phyloP scores from a whole-genome alignment of 805 yeast genomes.

The Cyberlindnera maritima region DNA sequence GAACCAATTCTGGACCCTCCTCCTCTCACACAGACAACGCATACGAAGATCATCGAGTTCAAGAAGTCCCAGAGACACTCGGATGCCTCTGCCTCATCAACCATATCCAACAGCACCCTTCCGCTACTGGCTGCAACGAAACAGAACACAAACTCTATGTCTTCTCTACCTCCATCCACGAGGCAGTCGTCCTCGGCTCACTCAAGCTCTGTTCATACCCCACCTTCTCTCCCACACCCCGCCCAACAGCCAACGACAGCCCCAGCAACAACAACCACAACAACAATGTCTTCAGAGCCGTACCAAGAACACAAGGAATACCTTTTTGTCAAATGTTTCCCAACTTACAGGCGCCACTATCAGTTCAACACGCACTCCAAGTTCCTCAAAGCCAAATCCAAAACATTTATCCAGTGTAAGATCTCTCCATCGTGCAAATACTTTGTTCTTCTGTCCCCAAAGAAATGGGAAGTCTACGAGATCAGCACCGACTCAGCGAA shows the following conservation, averaged over 20 bases:
- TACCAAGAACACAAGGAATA: slow-evolving; percentile 49
- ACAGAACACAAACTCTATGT: slow-evolving; percentile 11
- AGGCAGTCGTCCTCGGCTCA: slow-evolving; percentile 1
- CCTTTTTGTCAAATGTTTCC: slow-evolving; percentile 76
- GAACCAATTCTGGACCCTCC: background rate
- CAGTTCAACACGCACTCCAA: slow-evolving; percentile 53
- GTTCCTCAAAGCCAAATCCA: slow-evolving; percentile 49
- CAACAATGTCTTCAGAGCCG: slow-evolving; percentile 2
- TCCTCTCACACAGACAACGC: background rate
- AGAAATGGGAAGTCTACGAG: slow-evolving; percentile 72
- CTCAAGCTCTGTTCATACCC: slow-evolving; percentile 6
- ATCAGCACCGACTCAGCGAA: slow-evolving; percentile 44
- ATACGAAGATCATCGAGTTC: slow-evolving; percentile 3
- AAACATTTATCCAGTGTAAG: slow-evolving; percentile 17
- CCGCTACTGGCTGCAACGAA: slow-evolving; percentile 1
- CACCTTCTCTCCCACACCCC: background rate
- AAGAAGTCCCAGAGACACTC: slow-evolving; percentile 1
- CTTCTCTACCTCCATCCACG: slow-evolving; percentile 2
- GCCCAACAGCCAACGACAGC: background rate
- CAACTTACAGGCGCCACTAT: slow-evolving; percentile 65
- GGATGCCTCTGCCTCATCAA: slow-evolving; percentile 8
- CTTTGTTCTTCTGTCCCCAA: slow-evolving; percentile 63
- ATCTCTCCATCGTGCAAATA: slow-evolving; percentile 58
- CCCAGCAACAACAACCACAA: slow-evolving; percentile 15
- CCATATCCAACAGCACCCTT: slow-evolving; percentile 9